Evolutionary conservation across 2,329 filamentous ascomycete species (phyloP), one percentile per base, ranked within the genome.

Genomic region (Botrytis porri): DNA sequence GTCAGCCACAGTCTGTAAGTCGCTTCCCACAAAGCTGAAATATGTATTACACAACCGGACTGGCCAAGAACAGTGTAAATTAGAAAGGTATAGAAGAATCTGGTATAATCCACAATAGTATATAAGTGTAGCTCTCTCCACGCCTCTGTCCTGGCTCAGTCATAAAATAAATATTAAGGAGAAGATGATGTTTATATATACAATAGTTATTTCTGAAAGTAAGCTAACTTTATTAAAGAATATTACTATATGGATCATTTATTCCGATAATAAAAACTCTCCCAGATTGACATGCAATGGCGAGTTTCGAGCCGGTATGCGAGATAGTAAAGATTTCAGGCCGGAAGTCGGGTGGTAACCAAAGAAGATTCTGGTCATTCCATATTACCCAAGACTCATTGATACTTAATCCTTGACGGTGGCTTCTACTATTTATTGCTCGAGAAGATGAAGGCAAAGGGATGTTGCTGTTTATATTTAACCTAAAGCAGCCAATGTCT

Each of bases 291-390:
- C 70, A 76, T 43, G 65, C 73, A 60, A 76, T 73, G 66, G 72
- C 69, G 22, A 75, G n/a, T 74, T 41, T 76, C 51, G 71, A 76
- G 29, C 76, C 73, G 32, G 71, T 64, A 57, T 25, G 45, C 57
- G 71, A 76, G 63, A 75, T 69, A 75, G 41, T 69, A 73, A 51
- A 74, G 22, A 35, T 60, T 70, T 12, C 14, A 73, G 59, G 60
- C 54, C 71, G 74, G 62, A 69, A 77, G 69, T 69, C 71, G 70
- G 73, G 71, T 75, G 71, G 72, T 73, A 77, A 73, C 74, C 73
- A 76, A 71, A 77, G 75, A 39, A 77, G 60, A 51, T 77, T 76
- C 63, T 74, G 66, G 29, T 29, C 12, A 45, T 76, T 75, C 73
- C 67, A 65, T 65, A 60, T 20, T 57, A 73, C 43, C 61, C 67